A percentile compares a stretch with the other conserved stretches of the same genome.
These are phyloP conservation scores for Mycosphaerella sp. DNA, from an alignment of 2,329 filamentous ascomycete genomes.

Conservation along the genomic window DNA sequence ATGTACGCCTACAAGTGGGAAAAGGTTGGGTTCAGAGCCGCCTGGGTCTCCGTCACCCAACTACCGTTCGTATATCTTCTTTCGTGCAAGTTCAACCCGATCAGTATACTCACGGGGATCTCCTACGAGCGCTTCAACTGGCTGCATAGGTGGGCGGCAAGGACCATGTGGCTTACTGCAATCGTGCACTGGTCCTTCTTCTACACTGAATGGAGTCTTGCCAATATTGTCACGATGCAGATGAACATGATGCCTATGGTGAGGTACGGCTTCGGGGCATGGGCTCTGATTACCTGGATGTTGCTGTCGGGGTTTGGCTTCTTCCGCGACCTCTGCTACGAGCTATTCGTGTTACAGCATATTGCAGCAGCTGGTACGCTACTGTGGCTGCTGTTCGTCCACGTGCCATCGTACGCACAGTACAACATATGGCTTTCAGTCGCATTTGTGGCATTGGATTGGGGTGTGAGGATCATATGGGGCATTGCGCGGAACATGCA, in stretches of 20 bases:
- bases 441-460: constrained; percentile 30
- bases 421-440: constrained; percentile 31
- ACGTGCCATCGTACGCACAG: constrained; percentile 37
- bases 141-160: constrained; percentile 49
- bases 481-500: constrained; percentile 28
- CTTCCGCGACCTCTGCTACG: constrained; percentile 46
- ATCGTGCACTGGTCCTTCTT: constrained; percentile 53
- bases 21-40: constrained; percentile 61
- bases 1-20: constrained; percentile 41
- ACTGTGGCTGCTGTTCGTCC: constrained; percentile 47
- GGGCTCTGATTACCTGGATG: constrained; percentile 48
- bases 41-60: constrained; percentile 60
- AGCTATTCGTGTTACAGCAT: constrained; percentile 51
- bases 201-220: constrained; percentile 48
- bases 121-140: constrained; percentile 49
- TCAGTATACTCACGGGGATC: constrained; percentile 44
- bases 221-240: constrained; percentile 46
- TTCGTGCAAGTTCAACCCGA: constrained; percentile 39
- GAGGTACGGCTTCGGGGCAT: constrained; percentile 48
- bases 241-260: constrained; percentile 46
- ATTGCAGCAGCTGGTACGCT: constrained; percentile 45
- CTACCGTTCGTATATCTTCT: constrained; percentile 58
- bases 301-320: constrained; percentile 47
- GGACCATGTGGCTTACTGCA: constrained; percentile 48
- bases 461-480: constrained; percentile 26